Percentiles rank a stretch among this genome's conserved stretches.
These are phyloP conservation scores for Pezizomycotina sp. DNA, from an alignment of 2,329 filamentous ascomycete genomes.

Conservation along the genomic window DNA sequence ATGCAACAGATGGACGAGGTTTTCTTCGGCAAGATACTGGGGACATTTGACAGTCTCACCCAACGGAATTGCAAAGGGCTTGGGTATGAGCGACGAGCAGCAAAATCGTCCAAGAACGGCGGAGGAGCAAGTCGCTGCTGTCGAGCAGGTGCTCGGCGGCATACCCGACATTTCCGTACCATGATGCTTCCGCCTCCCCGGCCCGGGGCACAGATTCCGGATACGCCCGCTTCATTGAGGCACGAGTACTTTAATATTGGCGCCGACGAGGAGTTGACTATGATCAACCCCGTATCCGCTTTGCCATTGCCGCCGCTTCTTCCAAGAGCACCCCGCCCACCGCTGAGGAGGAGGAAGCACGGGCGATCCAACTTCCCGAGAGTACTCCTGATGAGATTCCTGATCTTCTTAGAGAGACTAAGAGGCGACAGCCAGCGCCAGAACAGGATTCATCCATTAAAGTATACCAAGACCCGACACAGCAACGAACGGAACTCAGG, in stretches of 20 bases:
- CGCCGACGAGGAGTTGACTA: slow-evolving; percentile 23
- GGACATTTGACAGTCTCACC: slow-evolving; percentile 23
- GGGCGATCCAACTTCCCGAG: slow-evolving; percentile 6
- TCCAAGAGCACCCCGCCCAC: too few relatives aligned
- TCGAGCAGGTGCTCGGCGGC: slow-evolving; percentile 24
- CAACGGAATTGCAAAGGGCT: too few relatives aligned
- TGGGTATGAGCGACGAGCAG: slow-evolving; percentile 23
- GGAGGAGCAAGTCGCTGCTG: slow-evolving; percentile 25
- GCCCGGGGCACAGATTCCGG: slow-evolving; percentile 15
- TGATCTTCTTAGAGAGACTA: slow-evolving; percentile 17
- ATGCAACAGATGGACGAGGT: slow-evolving; percentile 20
- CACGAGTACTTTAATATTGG: slow-evolving; percentile 17
- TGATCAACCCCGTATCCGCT: slow-evolving; percentile 22
- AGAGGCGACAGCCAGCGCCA: slow-evolving; percentile 9
- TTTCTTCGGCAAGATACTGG: slow-evolving; percentile 23
- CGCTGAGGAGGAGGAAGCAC: slow-evolving; percentile 8
- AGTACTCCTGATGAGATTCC: slow-evolving; percentile 4
- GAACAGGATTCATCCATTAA: slow-evolving; percentile 21
- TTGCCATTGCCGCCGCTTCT: slow-evolving; percentile 10
- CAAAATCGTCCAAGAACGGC: slow-evolving; percentile 23
- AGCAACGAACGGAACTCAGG: slow-evolving; percentile 4
- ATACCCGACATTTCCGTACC: too few relatives aligned
- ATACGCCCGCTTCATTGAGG: slow-evolving; percentile 15
- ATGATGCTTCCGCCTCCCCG: slow-evolving; percentile 19
- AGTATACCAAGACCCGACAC: slow-evolving; percentile 28